These are phyloP conservation scores for Erythrobasidium hasegawianum DNA, from an alignment of 1,284 basidiomycete genomes.

Conservation along the genomic window DNA sequence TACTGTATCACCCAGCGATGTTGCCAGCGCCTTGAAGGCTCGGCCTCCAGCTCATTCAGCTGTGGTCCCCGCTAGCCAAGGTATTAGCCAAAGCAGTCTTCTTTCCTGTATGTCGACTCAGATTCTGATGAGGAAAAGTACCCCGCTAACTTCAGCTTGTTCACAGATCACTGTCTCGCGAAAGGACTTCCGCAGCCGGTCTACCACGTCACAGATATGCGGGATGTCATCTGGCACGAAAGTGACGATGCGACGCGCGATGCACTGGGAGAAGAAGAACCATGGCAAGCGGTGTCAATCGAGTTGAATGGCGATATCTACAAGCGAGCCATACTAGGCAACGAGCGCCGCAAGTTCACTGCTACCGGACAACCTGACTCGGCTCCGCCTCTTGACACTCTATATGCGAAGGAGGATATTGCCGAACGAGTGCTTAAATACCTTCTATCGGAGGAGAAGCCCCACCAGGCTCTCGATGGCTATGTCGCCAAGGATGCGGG, in stretches of 20 bases:
- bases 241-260: background rate
- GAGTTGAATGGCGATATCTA: background rate
- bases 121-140: too few relatives aligned
- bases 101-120: too few relatives aligned
- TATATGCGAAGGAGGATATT: background rate
- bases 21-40: too few relatives aligned
- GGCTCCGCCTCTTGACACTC: background rate
- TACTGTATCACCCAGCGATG: too few relatives aligned
- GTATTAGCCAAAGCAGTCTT: constrained; percentile 1
- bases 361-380: background rate
- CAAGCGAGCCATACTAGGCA: constrained; percentile 6
- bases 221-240: constrained; percentile 3
- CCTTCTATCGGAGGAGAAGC: background rate
- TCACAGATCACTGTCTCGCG: background rate
- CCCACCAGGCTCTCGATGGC: background rate
- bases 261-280: background rate
- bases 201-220: background rate
- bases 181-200: constrained; percentile 1
- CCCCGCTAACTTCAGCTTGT: too few relatives aligned
- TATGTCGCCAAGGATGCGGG: background rate
- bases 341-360: constrained; percentile 2
- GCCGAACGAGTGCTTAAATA: background rate
- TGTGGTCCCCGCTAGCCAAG: background rate
- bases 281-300: background rate
- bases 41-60: too few relatives aligned